These are phyloP conservation scores for Geranium rotundifolium DNA, from an alignment of 345 rosid genomes.

Conservation along the genomic window DNA sequence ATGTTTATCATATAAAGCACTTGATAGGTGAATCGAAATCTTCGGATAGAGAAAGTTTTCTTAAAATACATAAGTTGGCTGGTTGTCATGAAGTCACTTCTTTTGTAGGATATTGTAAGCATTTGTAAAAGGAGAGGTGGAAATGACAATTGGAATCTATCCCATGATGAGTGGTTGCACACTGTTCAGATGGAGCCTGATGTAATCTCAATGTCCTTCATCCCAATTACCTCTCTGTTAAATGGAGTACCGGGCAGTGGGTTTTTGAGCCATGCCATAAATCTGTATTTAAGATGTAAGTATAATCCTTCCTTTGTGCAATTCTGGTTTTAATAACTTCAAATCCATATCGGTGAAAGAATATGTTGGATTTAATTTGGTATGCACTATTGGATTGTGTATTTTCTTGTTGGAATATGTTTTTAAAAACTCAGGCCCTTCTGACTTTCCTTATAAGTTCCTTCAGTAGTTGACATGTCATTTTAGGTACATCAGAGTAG, in stretches of 20 bases:
- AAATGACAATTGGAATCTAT: constrained; percentile 38
- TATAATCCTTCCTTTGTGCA: not conserved
- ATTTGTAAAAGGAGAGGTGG: constrained; percentile 92
- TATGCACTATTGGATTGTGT: no score
- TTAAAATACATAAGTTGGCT: not conserved
- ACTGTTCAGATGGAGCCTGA: constrained; percentile 87
- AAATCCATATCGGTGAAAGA: no score
- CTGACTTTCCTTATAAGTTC: no score
- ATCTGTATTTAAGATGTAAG: constrained; percentile 88
- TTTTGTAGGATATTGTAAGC: constrained; percentile 51
- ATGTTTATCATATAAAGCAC: constrained; percentile 1
- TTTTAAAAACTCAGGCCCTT: no score
- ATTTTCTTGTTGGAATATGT: no score
- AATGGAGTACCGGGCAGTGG: constrained; percentile 92
- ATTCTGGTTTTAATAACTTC: no score
- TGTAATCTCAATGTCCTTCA: constrained; percentile 79
- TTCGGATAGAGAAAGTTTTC: no score
- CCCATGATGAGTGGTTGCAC: constrained; percentile 80
- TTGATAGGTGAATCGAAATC: no score
- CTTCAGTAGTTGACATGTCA: no score
- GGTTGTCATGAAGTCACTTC: not conserved
- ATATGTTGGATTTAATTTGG: no score
- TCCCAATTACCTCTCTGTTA: constrained; percentile 82
- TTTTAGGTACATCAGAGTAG: no score
- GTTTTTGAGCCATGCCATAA: constrained; percentile 91